These are phyloP conservation scores for Lecanosticta acicola DNA, from an alignment of 2,329 filamentous ascomycete species.

Conservation along the genomic window DNA sequence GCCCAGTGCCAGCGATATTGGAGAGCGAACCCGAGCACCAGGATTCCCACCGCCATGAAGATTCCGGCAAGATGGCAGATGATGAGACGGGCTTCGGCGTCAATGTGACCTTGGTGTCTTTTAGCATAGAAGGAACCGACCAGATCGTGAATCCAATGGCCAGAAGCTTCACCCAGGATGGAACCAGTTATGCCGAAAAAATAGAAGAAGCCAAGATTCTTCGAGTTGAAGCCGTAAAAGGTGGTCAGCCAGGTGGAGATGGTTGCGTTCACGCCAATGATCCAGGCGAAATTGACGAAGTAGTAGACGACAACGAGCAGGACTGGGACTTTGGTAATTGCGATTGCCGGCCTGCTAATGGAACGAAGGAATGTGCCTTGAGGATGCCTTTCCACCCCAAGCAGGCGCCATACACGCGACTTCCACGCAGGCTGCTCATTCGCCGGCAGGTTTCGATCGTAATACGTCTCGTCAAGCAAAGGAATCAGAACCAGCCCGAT, in stretches of 20 bases:
- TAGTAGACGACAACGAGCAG: slow-evolving; percentile 36
- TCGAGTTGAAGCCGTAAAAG: slow-evolving; percentile 31
- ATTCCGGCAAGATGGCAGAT: slow-evolving; percentile 46
- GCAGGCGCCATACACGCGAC: slow-evolving; percentile 28
- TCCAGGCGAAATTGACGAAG: slow-evolving; percentile 31
- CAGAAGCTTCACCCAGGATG: slow-evolving; percentile 49
- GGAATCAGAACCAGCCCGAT: slow-evolving; percentile 38
- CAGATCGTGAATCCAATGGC: slow-evolving; percentile 54
- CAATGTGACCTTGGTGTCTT: slow-evolving; percentile 48
- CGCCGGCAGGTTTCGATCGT: slow-evolving; percentile 38
- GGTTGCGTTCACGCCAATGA: slow-evolving; percentile 25
- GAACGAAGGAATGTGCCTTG: slow-evolving; percentile 34
- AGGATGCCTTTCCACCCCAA: slow-evolving; percentile 32
- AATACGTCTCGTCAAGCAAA: slow-evolving; percentile 48
- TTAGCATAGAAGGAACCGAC: slow-evolving; percentile 44
- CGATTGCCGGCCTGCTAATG: slow-evolving; percentile 33
- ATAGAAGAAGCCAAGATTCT: slow-evolving; percentile 52
- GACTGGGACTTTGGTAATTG: slow-evolving; percentile 37
- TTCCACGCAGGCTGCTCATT: slow-evolving; percentile 31
- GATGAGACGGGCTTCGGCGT: slow-evolving; percentile 52
- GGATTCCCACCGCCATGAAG: slow-evolving; percentile 45
- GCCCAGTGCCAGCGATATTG: slow-evolving; percentile 39
- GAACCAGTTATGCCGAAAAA: slow-evolving; percentile 54
- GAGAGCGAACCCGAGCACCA: slow-evolving; percentile 51
- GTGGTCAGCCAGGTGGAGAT: slow-evolving; percentile 21